A percentile compares a stretch with the other conserved stretches of the same genome.
These are phyloP conservation scores for Crepidotus variabilis DNA, from an alignment of 768 basidiomycete species.

Conservation along the genomic window DNA sequence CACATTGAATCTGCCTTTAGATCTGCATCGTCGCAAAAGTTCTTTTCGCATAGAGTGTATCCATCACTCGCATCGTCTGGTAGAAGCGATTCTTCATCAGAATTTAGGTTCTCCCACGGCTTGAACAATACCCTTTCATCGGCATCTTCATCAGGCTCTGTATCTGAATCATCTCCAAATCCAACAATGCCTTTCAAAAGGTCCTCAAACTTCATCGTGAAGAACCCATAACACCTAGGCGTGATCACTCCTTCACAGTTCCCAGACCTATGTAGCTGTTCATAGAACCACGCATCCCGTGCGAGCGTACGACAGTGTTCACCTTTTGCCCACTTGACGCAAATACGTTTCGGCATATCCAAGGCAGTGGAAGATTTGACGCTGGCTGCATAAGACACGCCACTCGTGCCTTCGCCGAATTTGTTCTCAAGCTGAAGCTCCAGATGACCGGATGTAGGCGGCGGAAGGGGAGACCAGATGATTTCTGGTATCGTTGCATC, in stretches of 20 bases:
- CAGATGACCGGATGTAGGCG: background rate
- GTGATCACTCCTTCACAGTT: slow-evolving; percentile 1
- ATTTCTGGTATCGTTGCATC: background rate
- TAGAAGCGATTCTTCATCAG: background rate
- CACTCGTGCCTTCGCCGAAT: background rate
- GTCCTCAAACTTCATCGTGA: background rate
- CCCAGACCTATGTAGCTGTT: background rate
- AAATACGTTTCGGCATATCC: background rate
- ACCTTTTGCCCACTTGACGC: background rate
- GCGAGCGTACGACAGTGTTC: background rate
- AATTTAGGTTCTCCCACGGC: background rate
- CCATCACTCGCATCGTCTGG: background rate
- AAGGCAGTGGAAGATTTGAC: background rate
- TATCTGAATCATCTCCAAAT: background rate
- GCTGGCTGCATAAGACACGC: background rate
- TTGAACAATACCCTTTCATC: background rate
- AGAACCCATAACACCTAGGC: slow-evolving; percentile 1
- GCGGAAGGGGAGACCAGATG: background rate
- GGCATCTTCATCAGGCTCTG: background rate
- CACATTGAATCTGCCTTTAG: background rate
- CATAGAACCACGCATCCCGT: slow-evolving; percentile 3
- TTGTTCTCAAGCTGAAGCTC: background rate
- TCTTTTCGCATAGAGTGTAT: background rate
- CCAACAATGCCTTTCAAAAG: background rate
- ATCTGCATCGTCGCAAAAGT: background rate